Evolutionary conservation across 2,329 filamentous ascomycete species (phyloP).

Genomic region (Sporothrix humicola): DNA sequence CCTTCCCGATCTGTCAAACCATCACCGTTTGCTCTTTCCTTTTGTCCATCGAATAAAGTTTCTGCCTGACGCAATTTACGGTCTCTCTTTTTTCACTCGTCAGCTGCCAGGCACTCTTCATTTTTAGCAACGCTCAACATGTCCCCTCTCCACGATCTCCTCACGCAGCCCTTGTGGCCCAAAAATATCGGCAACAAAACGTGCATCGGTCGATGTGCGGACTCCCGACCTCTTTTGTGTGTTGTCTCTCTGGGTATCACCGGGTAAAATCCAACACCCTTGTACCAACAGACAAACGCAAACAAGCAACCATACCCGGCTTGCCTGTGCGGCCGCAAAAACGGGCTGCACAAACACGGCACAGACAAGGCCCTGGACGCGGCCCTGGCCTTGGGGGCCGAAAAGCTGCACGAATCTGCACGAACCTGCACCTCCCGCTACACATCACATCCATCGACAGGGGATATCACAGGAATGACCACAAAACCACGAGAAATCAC

Average conservation of each 20-base stretch:
- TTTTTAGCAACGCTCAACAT: background rate
- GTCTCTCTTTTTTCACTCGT: background rate
- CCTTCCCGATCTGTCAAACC: slow-evolving; percentile 9
- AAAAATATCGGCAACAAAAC: no score
- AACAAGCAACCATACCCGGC: background rate
- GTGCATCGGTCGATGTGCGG: no score
- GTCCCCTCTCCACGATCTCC: background rate
- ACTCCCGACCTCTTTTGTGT: no score
- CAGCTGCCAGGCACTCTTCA: background rate
- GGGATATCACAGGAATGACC: no score
- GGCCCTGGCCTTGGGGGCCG: no score
- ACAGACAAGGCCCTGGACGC: no score
- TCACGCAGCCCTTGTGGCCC: background rate
- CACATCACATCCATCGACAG: no score
- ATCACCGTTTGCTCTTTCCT: slow-evolving; percentile 17
- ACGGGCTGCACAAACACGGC: background rate
- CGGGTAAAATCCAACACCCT: background rate
- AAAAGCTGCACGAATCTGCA: no score
- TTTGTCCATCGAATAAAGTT: background rate
- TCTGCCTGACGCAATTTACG: background rate
- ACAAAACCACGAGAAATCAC: no score
- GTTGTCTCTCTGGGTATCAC: no score
- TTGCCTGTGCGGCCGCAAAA: background rate
- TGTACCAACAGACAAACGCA: slow-evolving; percentile 13
- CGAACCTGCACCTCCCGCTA: no score